Evolutionary conservation across 306 rosid genomes (phyloP).

Genomic region (Casuarina cunninghamiana): DNA sequence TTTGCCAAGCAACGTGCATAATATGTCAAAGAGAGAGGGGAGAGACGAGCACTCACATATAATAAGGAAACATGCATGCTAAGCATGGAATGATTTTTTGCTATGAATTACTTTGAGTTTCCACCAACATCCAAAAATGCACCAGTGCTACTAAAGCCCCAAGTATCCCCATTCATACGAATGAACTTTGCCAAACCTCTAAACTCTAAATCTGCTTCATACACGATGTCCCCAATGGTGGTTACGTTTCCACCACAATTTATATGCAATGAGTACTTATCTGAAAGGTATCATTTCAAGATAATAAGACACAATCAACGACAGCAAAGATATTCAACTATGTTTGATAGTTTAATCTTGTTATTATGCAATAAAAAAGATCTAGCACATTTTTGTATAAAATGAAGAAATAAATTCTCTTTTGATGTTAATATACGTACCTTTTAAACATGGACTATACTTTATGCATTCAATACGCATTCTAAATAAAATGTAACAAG

Average conservation of each 20-base stretch:
- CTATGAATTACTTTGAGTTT: conserved; percentile 27
- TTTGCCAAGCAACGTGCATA: conserved; percentile 59
- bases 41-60: conserved; percentile 50
- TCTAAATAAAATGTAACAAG: neutral
- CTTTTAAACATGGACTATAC: conserved; percentile 26
- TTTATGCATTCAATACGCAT: conserved; percentile 7
- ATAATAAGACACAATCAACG: neutral
- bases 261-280: conserved; percentile 41
- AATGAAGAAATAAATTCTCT: neutral
- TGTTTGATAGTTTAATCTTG: neutral
- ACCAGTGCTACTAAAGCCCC: conserved; percentile 77
- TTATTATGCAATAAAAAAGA: no score
- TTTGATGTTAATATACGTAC: neutral
- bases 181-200: conserved; percentile 53
- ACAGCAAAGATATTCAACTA: neutral
- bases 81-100: conserved; percentile 24
- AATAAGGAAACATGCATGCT: conserved; percentile 33
- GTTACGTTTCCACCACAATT: conserved; percentile 63
- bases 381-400: no score
- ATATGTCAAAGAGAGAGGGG: conserved; percentile 52
- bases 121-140: conserved; percentile 45
- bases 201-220: conserved; percentile 48
- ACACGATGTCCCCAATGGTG: conserved; percentile 38
- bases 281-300: neutral
- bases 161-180: conserved; percentile 6